These are phyloP conservation scores for Phytophthora megakarya DNA, from an alignment of 352 stramenopile genomes.

Conservation along the genomic window DNA sequence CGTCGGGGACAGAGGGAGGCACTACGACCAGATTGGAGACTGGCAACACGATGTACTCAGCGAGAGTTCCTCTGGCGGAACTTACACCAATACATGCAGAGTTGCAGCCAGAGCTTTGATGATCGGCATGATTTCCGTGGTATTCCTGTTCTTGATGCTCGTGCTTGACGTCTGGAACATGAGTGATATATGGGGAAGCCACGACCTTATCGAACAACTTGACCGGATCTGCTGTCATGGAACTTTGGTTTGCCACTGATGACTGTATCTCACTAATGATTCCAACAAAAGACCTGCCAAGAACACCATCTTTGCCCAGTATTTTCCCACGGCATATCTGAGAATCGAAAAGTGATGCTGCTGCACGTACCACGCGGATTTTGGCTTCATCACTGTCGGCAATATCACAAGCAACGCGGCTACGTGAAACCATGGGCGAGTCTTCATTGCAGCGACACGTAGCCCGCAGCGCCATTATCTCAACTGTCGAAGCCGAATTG, in stretches of 20 bases:
- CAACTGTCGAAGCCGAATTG: slow-evolving; percentile 6
- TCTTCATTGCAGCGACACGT: slow-evolving; percentile 41
- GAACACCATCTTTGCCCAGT: slow-evolving; percentile 44
- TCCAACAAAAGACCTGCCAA: slow-evolving; percentile 50
- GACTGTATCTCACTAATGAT: slow-evolving; percentile 34
- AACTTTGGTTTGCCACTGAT: background rate
- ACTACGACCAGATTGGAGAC: slow-evolving; percentile 38
- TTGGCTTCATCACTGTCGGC: slow-evolving; percentile 30
- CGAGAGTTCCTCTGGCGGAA: slow-evolving; percentile 37
- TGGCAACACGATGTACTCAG: slow-evolving; percentile 51
- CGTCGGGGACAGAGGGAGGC: slow-evolving; percentile 38
- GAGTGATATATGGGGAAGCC: slow-evolving; percentile 30
- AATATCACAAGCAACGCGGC: slow-evolving; percentile 36
- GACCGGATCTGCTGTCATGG: slow-evolving; percentile 6
- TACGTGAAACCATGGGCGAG: slow-evolving; percentile 30
- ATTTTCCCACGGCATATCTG: slow-evolving; percentile 39
- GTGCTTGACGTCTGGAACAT: background rate
- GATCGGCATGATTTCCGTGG: background rate
- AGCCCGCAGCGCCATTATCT: slow-evolving; percentile 44
- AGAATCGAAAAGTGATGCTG: slow-evolving; percentile 43
- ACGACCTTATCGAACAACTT: slow-evolving; percentile 44
- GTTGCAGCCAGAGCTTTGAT: background rate
- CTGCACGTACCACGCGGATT: slow-evolving; percentile 42
- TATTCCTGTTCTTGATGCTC: slow-evolving; percentile 9
- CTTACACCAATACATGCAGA: slow-evolving; percentile 41